Conservation (phyloP, 148 eudicot genomes). For the Nepenthes mirabilis region DNA sequence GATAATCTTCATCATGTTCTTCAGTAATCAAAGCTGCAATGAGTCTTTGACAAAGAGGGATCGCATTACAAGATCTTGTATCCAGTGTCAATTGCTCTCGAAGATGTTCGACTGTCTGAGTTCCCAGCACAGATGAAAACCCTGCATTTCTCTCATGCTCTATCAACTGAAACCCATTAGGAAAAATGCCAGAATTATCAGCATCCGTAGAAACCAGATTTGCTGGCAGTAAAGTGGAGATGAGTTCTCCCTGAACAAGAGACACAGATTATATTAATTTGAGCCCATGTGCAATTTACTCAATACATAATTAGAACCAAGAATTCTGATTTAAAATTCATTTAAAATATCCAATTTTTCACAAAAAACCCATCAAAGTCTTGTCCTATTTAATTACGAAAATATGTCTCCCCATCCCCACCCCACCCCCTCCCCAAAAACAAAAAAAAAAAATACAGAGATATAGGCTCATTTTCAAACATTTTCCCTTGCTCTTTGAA, state of each 20-base stretch:
- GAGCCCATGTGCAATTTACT: neutral
- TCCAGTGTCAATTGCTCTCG: constrained; percentile 15
- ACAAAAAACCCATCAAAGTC: no score
- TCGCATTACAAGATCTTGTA: constrained; percentile 8
- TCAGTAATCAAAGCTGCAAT: constrained; percentile 55
- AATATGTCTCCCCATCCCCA: no score
- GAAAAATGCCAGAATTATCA: constrained; percentile 11
- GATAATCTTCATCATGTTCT: constrained; percentile 23
- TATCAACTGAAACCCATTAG: constrained; percentile 20
- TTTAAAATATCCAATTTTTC: no score
- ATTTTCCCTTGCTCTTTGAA: no score
- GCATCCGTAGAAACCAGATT: constrained; percentile 15
- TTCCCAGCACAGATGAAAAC: constrained; percentile 9
- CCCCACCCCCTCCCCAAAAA: no score
- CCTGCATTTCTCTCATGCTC: constrained; percentile 12
- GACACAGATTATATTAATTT: neutral
- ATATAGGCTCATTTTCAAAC: no score
- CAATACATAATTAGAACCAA: neutral
- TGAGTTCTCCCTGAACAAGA: constrained; percentile 7
- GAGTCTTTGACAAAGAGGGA: constrained; percentile 42
- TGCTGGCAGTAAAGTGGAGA: neutral
- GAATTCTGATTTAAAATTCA: neutral
- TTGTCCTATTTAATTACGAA: no score
- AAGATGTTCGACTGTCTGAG: neutral
- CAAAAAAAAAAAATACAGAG: no score